Evolutionary conservation across 371 early-diverging fungal genomes (phyloP), one percentile per base, ranked within the genome.

Genomic region (Mucor mucedo): DNA sequence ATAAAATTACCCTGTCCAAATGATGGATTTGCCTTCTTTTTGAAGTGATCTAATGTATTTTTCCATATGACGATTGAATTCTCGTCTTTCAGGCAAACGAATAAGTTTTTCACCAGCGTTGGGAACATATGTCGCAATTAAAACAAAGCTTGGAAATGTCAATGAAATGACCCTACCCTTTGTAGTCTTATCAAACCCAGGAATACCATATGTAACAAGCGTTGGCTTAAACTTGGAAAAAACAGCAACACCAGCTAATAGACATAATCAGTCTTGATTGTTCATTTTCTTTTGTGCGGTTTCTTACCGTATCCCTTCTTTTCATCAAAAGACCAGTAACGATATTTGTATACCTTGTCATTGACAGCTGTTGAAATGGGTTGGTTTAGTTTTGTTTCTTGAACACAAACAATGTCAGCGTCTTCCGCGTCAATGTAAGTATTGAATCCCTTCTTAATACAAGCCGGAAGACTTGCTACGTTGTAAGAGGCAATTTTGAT

Each of bases 401-500:
- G 94, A 16, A 96, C 50, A 68, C 92, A 93, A 3, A 95, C 49
- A 32, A 96, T 82, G 72, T 94, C 95, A 0, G 96, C 87, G 55
- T 93, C 78, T 69, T 96, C 96, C 0, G 91, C 91, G 8, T 79
- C 80, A 45, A 95, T 69, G 62, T 95, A 95, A 11, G 74, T 75
- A 39, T 84, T 83, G 65, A 93, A 90, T 0, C 94, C 91, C 63
- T 96, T 96, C 53, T 93, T 92, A 49, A 91, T 62, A 30, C 90
- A 76, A 0, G 95, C 87, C 10, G 80, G 78, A 27, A 95, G 63
- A 9, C 91, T 85, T 55, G 87, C 87, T 29, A 96, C 93, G 65
- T 95, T 96, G 77, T 84, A 96, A 13, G 93, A 87, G 8, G 86
- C 87, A 33, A 96, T 71, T 64, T 93, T 95, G 66, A 88, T 62